A percentile compares a stretch with the other conserved stretches of the same genome.
phyloP scores from a whole-genome alignment of 805 yeast genomes.

The Priceomyces castillae region DNA sequence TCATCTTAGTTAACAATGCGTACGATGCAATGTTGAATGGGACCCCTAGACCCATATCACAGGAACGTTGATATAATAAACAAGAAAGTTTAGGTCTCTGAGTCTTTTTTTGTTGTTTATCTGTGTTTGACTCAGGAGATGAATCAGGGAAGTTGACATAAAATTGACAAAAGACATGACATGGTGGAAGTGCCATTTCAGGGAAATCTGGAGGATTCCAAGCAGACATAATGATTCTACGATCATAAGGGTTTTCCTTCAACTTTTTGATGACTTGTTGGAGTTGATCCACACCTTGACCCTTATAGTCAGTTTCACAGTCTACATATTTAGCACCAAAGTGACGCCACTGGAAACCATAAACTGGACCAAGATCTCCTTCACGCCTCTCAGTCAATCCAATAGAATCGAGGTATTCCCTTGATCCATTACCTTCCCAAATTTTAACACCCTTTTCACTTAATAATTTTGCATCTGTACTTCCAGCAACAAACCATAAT shows the following conservation, averaged over 20 bases:
- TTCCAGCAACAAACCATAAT: slow-evolving; percentile 89
- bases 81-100: slow-evolving; percentile 74
- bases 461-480: slow-evolving; percentile 80
- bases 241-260: slow-evolving; percentile 87
- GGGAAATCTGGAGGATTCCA: slow-evolving; percentile 98
- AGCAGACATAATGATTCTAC: slow-evolving; percentile 92
- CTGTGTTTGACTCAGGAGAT: slow-evolving; percentile 17
- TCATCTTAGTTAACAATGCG: slow-evolving; percentile 88
- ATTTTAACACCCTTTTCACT: slow-evolving; percentile 87
- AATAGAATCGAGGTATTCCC: slow-evolving; percentile 80
- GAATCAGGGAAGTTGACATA: slow-evolving; percentile 80
- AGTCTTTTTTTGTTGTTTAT: slow-evolving; percentile 12
- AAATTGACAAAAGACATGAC: slow-evolving; percentile 95
- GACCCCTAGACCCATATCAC: slow-evolving; percentile 99
- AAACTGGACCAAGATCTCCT: slow-evolving; percentile 97
- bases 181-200: slow-evolving; percentile 97
- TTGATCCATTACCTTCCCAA: slow-evolving; percentile 98
- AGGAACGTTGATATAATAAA: slow-evolving; percentile 91
- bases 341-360: slow-evolving; percentile 99
- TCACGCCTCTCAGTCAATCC: slow-evolving; percentile 80
- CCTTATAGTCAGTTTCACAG: slow-evolving; percentile 83
- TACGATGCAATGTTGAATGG: slow-evolving; percentile 98
- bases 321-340: slow-evolving; percentile 91
- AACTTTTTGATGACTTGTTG: slow-evolving; percentile 74
- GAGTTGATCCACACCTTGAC: slow-evolving; percentile 89